These are phyloP conservation scores for Gossypium rotundifolium DNA, from an alignment of 345 rosid genomes.

Conservation along the genomic window DNA sequence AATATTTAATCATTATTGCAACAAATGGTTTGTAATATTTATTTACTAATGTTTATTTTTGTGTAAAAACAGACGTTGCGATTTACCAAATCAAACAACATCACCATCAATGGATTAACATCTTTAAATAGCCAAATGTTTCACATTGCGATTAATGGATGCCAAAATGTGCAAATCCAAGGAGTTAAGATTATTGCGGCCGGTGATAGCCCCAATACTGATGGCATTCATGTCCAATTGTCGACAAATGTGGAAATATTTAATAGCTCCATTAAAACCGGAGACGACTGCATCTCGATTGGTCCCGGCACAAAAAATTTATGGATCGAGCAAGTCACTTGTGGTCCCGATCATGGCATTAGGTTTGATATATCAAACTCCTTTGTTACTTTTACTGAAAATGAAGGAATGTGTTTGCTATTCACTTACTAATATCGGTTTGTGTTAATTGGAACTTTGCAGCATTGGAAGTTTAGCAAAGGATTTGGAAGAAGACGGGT, in stretches of 20 bases:
- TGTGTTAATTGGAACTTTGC: constrained; percentile 9
- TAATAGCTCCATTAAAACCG: constrained; percentile 14
- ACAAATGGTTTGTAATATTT: not conserved
- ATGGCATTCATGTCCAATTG: constrained; percentile 25
- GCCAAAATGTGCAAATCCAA: constrained; percentile 17
- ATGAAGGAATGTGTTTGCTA: not conserved
- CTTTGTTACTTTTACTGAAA: not conserved
- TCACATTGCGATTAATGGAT: constrained; percentile 19
- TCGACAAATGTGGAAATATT: constrained; percentile 17
- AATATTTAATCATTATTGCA: not conserved
- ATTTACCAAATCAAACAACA: constrained; percentile 20
- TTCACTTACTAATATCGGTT: not conserved
- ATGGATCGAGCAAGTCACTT: constrained; percentile 19
- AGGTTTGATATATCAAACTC: constrained; percentile 3
- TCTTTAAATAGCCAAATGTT: constrained; percentile 26
- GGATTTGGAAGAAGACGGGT: constrained; percentile 47
- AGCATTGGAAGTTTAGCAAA: constrained; percentile 60
- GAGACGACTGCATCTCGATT: constrained; percentile 31
- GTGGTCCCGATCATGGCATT: constrained; percentile 31
- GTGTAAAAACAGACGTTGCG: constrained; percentile 12
- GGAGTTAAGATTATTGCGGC: constrained; percentile 8
- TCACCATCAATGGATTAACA: constrained; percentile 9
- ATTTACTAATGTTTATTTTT: not conserved
- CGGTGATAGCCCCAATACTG: constrained; percentile 22
- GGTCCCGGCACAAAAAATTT: constrained; percentile 24